Conservation (phyloP, 1,139 yeast genomes). For the Schwanniomyces etchellsii region DNA sequence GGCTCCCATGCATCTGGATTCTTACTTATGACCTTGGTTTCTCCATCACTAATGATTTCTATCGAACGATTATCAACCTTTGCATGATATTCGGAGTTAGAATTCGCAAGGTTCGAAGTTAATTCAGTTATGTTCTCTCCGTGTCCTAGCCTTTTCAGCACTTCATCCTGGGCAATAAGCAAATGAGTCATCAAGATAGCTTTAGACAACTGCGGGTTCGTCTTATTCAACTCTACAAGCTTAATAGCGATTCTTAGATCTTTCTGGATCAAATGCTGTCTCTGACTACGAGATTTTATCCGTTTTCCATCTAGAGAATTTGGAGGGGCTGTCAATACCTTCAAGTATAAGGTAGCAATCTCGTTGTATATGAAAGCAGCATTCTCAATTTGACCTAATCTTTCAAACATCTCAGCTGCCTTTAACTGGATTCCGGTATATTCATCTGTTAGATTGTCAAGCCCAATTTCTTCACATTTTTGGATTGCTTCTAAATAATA, state of each 20-base stretch:
- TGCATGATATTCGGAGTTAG: conserved; percentile 9
- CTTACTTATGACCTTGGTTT: conserved; percentile 18
- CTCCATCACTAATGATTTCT: conserved; percentile 11
- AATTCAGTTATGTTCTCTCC: conserved; percentile 1
- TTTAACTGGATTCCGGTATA: conserved; percentile 81
- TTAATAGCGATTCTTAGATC: conserved; percentile 67
- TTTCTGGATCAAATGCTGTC: conserved; percentile 64
- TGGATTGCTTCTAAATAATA: conserved; percentile 57
- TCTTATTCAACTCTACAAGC: conserved; percentile 51
- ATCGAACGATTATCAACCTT: conserved; percentile 13
- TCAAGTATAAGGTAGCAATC: conserved; percentile 56
- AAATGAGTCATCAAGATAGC: conserved; percentile 61
- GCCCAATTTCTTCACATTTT: conserved; percentile 32
- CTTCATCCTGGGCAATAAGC: conserved; percentile 53
- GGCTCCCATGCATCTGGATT: conserved; percentile 61
- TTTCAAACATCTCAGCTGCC: conserved; percentile 80
- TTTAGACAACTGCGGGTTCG: conserved; percentile 48
- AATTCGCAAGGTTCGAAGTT: background rate
- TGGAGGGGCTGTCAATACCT: conserved; percentile 41
- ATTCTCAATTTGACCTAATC: conserved; percentile 52
- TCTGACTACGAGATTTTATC: conserved; percentile 20
- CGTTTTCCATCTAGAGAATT: conserved; percentile 16
- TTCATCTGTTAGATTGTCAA: conserved; percentile 44
- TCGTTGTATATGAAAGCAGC: conserved; percentile 66
- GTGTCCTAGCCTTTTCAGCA: conserved; percentile 15